Percentiles rank a stretch among this genome's conserved stretches.
Evolutionary conservation across 345 rosid species (phyloP).

Genomic region (Cardamine occulta): DNA sequence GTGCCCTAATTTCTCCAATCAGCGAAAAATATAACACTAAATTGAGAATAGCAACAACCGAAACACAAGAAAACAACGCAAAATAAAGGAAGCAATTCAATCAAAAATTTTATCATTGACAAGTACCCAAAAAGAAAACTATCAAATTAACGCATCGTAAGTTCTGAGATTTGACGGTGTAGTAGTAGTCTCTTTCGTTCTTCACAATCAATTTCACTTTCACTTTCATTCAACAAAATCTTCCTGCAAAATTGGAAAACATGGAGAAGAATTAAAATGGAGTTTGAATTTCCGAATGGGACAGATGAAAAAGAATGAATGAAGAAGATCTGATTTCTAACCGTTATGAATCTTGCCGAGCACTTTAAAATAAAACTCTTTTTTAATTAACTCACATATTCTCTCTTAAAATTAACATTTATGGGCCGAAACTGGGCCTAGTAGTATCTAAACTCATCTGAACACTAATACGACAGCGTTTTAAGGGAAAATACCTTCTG

Average conservation of each 20-base stretch:
- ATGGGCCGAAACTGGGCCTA: too few relatives aligned
- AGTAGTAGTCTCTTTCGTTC: conserved; percentile 3
- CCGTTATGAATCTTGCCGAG: too few relatives aligned
- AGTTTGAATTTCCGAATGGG: too few relatives aligned
- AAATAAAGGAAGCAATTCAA: conserved; percentile 1
- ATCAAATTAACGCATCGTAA: background rate
- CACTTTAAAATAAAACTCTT: too few relatives aligned
- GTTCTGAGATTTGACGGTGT: conserved; percentile 38
- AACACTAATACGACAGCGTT: too few relatives aligned
- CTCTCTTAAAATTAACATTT: too few relatives aligned
- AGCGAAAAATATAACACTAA: background rate
- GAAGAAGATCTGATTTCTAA: too few relatives aligned
- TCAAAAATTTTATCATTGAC: background rate
- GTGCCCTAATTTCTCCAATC: background rate
- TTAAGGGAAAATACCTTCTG: too few relatives aligned
- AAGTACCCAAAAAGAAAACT: background rate
- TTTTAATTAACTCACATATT: too few relatives aligned
- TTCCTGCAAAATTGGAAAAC: conserved; percentile 13
- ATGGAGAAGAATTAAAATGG: too few relatives aligned
- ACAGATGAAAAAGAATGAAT: too few relatives aligned
- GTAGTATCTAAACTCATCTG: too few relatives aligned
- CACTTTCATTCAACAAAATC: conserved; percentile 7
- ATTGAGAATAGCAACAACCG: background rate
- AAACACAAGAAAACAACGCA: background rate
- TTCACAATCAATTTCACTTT: conserved; percentile 13